Base-by-base conservation (phyloP, 83 land plant species). In the Picea abies region DNA sequence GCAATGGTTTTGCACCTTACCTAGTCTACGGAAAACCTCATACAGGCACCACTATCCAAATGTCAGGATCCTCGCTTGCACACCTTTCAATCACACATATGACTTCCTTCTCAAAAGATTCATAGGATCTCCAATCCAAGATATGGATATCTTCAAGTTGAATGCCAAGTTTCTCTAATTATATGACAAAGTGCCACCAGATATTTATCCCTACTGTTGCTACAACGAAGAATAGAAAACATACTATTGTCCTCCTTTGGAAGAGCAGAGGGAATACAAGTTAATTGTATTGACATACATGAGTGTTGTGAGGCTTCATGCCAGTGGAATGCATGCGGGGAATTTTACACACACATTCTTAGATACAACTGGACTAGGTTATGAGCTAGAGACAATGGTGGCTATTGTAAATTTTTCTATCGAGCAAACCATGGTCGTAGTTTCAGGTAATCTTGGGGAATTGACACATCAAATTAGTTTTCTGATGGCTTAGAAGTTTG, bases 321-420 rank as follows among this genome's bases (percentile, higher is more conserved):
- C 29, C 29, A 26, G 87, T 91, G 37, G 94, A 88, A 70, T 96
- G 23, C 84, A 32, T 19, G 73, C 68, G 35, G 94, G 94, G 29
- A 95, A 94, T 73, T 94, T 96, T 82, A 86, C 93, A 3, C 95
- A 96, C 73, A 87, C 29, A 26, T 26, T 26, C 29, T 82, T 96
- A 79, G 98, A 96, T 82, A 97, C 93, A 88, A 90, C 94, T 80
- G 98, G 96, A 71, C 97, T 94, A 85, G 93, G 93, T 76, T 91
- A 92, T 0, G 97, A 96, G 73, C 98, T 97, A 12, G 98, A 96
- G 76, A 85, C 92, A 12, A 88, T 96, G 91, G 84, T 96, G 63
- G 91, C 98, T 1, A 58, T 94, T 67, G 78, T 91, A 19, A 81
- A 86, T 65, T 83, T 94, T 82, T 90, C 89, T 29, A 56, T 6